Conservation (phyloP, 169 alveolate species). For the Cryptosporidium xiaoi region DNA sequence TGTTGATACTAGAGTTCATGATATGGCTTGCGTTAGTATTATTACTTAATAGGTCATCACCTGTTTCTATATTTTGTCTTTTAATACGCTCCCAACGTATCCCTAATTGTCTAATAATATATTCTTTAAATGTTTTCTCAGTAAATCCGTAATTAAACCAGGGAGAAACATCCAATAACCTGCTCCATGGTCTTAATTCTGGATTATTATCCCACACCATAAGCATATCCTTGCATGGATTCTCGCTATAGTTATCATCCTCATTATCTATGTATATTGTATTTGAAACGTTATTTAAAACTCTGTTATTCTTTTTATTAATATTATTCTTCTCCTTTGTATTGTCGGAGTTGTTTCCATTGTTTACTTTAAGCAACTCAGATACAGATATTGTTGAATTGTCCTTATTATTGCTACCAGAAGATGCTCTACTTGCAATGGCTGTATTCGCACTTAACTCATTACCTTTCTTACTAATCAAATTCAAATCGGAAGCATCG, state of each 20-base stretch:
- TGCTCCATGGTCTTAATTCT: constrained; percentile 62
- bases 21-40: background rate
- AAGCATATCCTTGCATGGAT: constrained; percentile 33
- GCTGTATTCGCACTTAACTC: too few species aligned
- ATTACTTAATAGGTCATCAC: constrained; percentile 29
- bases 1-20: background rate
- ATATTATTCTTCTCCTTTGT: background rate
- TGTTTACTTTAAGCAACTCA: background rate
- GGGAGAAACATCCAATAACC: constrained; percentile 55
- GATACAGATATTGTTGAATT: constrained; percentile 4
- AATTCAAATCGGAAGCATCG: constrained; percentile 7
- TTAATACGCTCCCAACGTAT: constrained; percentile 67
- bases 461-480: too few species aligned
- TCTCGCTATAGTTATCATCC: constrained; percentile 6
- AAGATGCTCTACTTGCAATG: background rate
- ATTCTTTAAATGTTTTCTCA: constrained; percentile 62
- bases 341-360: background rate
- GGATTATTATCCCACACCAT: constrained; percentile 65
- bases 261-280: constrained; percentile 38
- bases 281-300: constrained; percentile 4
- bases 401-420: background rate
- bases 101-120: constrained; percentile 55
- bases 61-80: constrained; percentile 59
- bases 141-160: constrained; percentile 69
- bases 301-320: background rate